Evolutionary conservation across 805 yeast species (phyloP).

Genomic region (Candida patagonica): DNA sequence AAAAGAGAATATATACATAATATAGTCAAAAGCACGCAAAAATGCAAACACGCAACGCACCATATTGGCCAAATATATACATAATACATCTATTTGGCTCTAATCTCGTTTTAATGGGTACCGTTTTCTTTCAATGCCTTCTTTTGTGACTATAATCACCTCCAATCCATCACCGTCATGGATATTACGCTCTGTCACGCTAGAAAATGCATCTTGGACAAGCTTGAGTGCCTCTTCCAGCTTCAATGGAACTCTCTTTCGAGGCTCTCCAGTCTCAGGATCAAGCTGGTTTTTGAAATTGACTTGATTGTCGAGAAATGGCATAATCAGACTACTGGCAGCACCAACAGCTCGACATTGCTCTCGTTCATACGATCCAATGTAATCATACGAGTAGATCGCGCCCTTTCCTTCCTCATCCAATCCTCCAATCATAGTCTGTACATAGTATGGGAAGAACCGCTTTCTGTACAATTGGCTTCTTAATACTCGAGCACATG

Average conservation of each 20-base stretch:
- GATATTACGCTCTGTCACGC: slow-evolving; percentile 97
- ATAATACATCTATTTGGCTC: not conserved
- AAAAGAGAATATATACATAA: too few species aligned
- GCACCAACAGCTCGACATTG: slow-evolving; percentile 98
- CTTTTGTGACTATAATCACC: slow-evolving; percentile 82
- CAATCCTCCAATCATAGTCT: slow-evolving; percentile 88
- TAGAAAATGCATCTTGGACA: slow-evolving; percentile 88
- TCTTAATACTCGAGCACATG: slow-evolving; percentile 88
- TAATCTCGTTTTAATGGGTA: slow-evolving; percentile 77
- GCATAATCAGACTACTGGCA: slow-evolving; percentile 93
- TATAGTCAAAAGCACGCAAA: too few species aligned
- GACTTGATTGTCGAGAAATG: slow-evolving; percentile 95
- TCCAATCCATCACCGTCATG: slow-evolving; percentile 97
- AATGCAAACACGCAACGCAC: too few species aligned
- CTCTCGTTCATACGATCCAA: slow-evolving; percentile 95
- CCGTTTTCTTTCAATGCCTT: slow-evolving; percentile 78
- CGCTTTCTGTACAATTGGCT: slow-evolving; percentile 86
- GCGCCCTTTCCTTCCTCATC: slow-evolving; percentile 91
- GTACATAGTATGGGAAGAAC: slow-evolving; percentile 94
- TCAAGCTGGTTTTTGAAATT: slow-evolving; percentile 87
- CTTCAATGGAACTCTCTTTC: slow-evolving; percentile 46
- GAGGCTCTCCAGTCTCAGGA: slow-evolving; percentile 67
- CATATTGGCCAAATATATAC: too few species aligned
- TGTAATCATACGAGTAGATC: slow-evolving; percentile 93
- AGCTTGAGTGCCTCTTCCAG: slow-evolving; percentile 80